A percentile compares a stretch with the other conserved stretches of the same genome.
These are phyloP conservation scores for Lactarius hatsudake DNA, from an alignment of 768 basidiomycete genomes.

Conservation along the genomic window DNA sequence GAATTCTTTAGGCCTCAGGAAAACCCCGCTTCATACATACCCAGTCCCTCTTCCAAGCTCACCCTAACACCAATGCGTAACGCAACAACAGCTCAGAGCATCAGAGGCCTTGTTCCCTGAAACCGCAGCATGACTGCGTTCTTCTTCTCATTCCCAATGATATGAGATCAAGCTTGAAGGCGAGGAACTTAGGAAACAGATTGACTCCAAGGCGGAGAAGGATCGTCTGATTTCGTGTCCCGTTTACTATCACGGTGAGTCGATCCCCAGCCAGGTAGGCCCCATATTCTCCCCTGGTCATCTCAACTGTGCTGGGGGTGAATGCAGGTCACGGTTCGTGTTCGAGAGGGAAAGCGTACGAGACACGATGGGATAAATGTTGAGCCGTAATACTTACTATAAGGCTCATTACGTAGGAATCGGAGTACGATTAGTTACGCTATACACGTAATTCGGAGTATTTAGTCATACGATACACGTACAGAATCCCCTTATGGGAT, in stretches of 20 bases:
- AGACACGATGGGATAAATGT: no score
- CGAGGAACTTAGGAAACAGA: slow-evolving; percentile 60
- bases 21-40: neutral
- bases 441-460: no score
- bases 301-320: neutral
- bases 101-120: neutral
- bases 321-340: slow-evolving; percentile 73
- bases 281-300: neutral
- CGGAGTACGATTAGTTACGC: no score
- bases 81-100: neutral
- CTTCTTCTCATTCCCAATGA: slow-evolving; percentile 93
- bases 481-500: no score
- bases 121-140: slow-evolving; percentile 69
- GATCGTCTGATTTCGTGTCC: no score
- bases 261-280: slow-evolving; percentile 74
- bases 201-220: no score
- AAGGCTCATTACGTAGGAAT: no score
- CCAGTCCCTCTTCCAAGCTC: neutral
- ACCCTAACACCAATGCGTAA: neutral
- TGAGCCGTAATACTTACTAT: no score
- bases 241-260: no score
- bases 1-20: neutral
- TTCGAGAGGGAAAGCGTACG: slow-evolving; percentile 91
- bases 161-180: slow-evolving; percentile 76
- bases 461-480: no score